Evolutionary conservation across 73 alveolate species (phyloP), one percentile per base, ranked within the genome.

Genomic region (Halteria grandinella): DNA sequence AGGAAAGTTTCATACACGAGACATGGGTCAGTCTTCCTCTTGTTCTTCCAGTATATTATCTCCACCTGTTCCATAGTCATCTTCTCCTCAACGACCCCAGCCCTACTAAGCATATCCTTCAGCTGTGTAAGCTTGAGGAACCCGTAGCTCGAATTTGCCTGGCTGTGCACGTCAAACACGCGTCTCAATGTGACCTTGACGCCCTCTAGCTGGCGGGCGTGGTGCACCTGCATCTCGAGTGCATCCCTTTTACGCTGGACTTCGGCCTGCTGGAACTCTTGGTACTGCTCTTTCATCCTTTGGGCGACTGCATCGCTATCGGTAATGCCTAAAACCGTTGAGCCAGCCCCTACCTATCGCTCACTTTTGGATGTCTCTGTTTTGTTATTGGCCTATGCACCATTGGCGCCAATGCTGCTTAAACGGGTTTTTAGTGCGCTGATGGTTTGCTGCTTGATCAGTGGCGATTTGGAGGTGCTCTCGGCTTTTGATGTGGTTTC

Each of bases 1-100:
- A 60, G 23, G 27, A 60, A 60, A 10, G 77, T 40, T 40, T 60
- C 55, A 21, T 60, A 60, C 37, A 60, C 77, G 6, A 60, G 29
- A 7, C 36, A 15, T 18, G 77, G 43, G 58, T 60, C 77, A 4
- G 37, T 59, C 21, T 60, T 60, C 27, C 24, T 60, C 40, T 60
- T 60, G 24, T 55, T 17, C 43, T 60, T 24, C 37, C 43, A 60
- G 41, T 60, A 60, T 6, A 60, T 60, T 41, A 60, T 39, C 41
- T 60, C 77, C 18, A 60, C 8, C 43, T 60, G 58, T 31, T 60
- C 77, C 12, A 40, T 18, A 36, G 37, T 60, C 1, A 60, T 12
- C 24, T 14, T 32, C 14, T 37, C 37, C 20, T 55, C 60, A 7
- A 36, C 5, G 1, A 60, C 1, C 8, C 43, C 21, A 3, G 77